These are phyloP conservation scores for Kazachstania sp. DNA, from an alignment of 1,139 yeast species.

Conservation along the genomic window DNA sequence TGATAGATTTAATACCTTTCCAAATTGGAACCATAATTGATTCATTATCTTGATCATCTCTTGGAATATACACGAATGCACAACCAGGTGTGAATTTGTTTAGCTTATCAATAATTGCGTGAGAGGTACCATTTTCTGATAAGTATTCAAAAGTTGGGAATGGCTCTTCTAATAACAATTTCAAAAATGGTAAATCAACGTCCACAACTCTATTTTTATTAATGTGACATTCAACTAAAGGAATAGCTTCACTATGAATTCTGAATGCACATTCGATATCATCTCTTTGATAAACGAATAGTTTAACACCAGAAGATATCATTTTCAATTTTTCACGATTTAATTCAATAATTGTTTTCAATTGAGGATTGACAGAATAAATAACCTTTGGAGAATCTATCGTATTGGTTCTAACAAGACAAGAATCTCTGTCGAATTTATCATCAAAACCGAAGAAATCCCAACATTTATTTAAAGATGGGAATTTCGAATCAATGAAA, in stretches of 20 bases:
- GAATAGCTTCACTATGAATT: slow-evolving; percentile 78
- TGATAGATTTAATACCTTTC: slow-evolving; percentile 78
- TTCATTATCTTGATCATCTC: slow-evolving; percentile 48
- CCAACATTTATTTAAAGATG: slow-evolving; percentile 69
- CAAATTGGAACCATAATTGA: slow-evolving; percentile 79
- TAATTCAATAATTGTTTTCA: slow-evolving; percentile 56
- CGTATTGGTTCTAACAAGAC: slow-evolving; percentile 86
- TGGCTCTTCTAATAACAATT: slow-evolving; percentile 59
- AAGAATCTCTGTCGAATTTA: slow-evolving; percentile 51
- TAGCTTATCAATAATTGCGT: slow-evolving; percentile 48
- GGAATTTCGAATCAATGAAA: slow-evolving; percentile 60
- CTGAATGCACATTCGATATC: slow-evolving; percentile 77
- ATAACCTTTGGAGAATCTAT: slow-evolving; percentile 92
- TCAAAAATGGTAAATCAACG: slow-evolving; percentile 48
- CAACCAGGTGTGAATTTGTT: slow-evolving; percentile 65
- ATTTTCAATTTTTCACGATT: slow-evolving; percentile 76
- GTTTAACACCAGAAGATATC: slow-evolving; percentile 84
- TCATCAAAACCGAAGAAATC: slow-evolving; percentile 68
- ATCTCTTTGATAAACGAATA: slow-evolving; percentile 85
- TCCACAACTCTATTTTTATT: slow-evolving; percentile 50
- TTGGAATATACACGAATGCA: slow-evolving; percentile 62
- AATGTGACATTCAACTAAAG: slow-evolving; percentile 50
- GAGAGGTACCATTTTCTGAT: slow-evolving; percentile 42
- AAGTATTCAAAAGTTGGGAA: slow-evolving; percentile 69
- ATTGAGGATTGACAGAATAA: slow-evolving; percentile 71